Evolutionary conservation across 257 asterid genomes (phyloP), one percentile per base, ranked within the genome.

Genomic region (Craterostigma plantagineum): DNA sequence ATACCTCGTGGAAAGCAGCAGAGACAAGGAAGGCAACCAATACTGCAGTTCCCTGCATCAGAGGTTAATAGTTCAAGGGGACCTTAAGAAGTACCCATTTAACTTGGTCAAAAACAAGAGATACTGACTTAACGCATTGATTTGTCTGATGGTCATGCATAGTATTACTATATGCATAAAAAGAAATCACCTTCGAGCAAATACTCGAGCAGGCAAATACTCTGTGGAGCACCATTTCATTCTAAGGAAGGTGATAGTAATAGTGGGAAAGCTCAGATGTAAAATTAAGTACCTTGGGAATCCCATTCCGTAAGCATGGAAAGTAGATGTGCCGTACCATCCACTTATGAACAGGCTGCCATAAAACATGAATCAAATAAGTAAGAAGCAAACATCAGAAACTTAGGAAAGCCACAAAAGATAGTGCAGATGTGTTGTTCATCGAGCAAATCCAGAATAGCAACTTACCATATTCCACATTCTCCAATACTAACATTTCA

Each of bases 331-430:
- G 99, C 14, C 95, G 94, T 38, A 83, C 84, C 78, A 90, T 83
- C 99, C 99, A 90, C 65, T 79, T 90, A 62, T 90, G 95, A 42
- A 90, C 95, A 63, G 99, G 99, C 99, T 90, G 91, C 72, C 71
- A 50, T 33, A 34, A 48, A 57, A 10, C 49, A 52, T 39, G 59
- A 8, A 18, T 15, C 40, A 42, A 57, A 44, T 43, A 37, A 60
- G 42, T 40, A 39, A 44, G 36, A 3, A 35, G 49, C 10, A 14
- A 46, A 57, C 50, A 33, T n/a, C 23, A 50, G 51, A 35, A 64
- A 48, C 33, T 18, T 41, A 38, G 49, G 42, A 40, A 35, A 48
- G 47, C 11, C 6, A 23, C 30, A 23, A 6, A 23, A 23, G 30
- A 23, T 6, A 23, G 2, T 23, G 2, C 30, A 23, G 30, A 2